Conservation (phyloP, 164 flowering plant genomes). For the Malania oleifera region DNA sequence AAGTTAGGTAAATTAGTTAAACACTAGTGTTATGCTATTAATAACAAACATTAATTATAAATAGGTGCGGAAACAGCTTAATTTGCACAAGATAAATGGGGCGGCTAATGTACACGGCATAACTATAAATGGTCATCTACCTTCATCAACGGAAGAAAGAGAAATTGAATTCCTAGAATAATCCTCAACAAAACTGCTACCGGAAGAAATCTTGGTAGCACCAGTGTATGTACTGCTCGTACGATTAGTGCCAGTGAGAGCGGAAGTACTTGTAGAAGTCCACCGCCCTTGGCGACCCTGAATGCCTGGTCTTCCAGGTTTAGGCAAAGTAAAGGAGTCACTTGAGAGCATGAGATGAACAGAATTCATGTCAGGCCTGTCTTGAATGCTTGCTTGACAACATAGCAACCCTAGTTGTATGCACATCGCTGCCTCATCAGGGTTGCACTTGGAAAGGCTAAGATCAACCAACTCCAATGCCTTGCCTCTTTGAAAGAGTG, state of each 20-base stretch:
- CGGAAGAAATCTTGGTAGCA: constrained; percentile 24
- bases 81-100: background rate
- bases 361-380: constrained; percentile 70
- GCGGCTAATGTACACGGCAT: no score
- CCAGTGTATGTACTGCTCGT: constrained; percentile 22
- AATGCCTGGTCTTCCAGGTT: constrained; percentile 69
- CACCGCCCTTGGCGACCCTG: constrained; percentile 60
- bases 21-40: no score
- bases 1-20: no score
- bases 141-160: constrained; percentile 62
- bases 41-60: no score
- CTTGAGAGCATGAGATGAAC: constrained; percentile 65
- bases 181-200: constrained; percentile 43
- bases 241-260: constrained; percentile 26
- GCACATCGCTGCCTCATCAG: constrained; percentile 59
- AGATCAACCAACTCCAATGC: constrained; percentile 50
- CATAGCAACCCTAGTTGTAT: constrained; percentile 70
- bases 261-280: constrained; percentile 35
- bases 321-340: constrained; percentile 60
- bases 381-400: constrained; percentile 55
- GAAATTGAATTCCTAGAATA: constrained; percentile 68
- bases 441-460: constrained; percentile 32
- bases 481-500: constrained; percentile 45
- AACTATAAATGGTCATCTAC: no score
- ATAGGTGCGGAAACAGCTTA: no score